Conservation (phyloP, 305 asterid genomes). For the Caryopteris hybrid region DNA sequence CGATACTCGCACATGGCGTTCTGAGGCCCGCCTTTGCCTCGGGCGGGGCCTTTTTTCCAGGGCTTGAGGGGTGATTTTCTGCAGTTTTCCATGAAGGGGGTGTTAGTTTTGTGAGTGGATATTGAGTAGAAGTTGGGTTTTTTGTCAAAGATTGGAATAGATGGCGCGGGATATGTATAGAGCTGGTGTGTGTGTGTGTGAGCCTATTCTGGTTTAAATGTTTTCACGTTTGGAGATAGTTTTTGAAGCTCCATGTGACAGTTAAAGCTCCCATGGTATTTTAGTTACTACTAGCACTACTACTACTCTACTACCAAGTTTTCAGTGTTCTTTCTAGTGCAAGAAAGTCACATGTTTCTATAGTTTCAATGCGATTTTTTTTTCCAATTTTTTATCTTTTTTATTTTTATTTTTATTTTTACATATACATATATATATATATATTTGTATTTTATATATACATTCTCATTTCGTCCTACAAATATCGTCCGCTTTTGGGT, state of each 20-base stretch:
- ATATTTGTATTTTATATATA: too few species aligned
- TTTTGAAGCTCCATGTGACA: slow-evolving; percentile 65
- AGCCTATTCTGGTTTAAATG: slow-evolving; percentile 63
- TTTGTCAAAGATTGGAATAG: slow-evolving; percentile 26
- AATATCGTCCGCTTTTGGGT: too few species aligned
- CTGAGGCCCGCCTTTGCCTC: slow-evolving; percentile 98
- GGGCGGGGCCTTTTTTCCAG: slow-evolving; percentile 97
- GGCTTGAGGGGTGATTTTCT: slow-evolving; percentile 82
- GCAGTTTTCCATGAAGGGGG: slow-evolving; percentile 51
- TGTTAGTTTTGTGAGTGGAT: not conserved
- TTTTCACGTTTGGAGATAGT: slow-evolving; percentile 62
- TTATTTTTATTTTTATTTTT: not conserved
- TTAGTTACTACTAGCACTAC: slow-evolving; percentile 16
- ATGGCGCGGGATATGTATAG: slow-evolving; percentile 61
- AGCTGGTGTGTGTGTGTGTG: not conserved
- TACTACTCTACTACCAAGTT: not conserved
- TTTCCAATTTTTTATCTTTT: not conserved
- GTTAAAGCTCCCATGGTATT: slow-evolving; percentile 32
- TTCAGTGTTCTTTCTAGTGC: slow-evolving; percentile 17
- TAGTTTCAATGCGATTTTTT: not conserved
- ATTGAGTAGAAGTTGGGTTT: slow-evolving; percentile 8
- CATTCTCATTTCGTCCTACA: too few species aligned
- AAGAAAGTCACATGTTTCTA: slow-evolving; percentile 28
- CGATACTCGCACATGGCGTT: slow-evolving; percentile 86
- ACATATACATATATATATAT: too few species aligned